Evolutionary conservation across 2,329 filamentous ascomycete genomes (phyloP).

Genomic region (Clonostachys chloroleuca): DNA sequence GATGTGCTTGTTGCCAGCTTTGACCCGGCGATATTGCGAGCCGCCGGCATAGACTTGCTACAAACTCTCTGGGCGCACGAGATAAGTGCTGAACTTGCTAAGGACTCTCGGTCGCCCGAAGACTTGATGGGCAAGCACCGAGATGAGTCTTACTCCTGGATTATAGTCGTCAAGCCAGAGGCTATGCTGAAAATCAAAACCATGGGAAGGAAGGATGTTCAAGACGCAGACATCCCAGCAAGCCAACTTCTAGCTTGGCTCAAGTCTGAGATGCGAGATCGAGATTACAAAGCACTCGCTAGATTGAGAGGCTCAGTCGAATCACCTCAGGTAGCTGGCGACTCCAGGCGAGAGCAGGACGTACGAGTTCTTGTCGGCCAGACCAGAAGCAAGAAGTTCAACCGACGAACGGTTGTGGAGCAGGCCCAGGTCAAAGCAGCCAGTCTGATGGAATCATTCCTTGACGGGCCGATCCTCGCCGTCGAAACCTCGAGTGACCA

Average conservation of each 20-base stretch:
- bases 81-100: constrained; percentile 83
- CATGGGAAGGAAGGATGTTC: constrained; percentile 68
- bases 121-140: constrained; percentile 73
- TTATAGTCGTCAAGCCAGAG: constrained; percentile 81
- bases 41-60: constrained; percentile 71
- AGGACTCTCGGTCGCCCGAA: constrained; percentile 74
- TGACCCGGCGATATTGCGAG: constrained; percentile 70
- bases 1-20: constrained; percentile 90
- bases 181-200: constrained; percentile 75
- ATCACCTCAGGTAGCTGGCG: constrained; percentile 11
- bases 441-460: constrained; percentile 64
- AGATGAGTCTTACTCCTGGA: constrained; percentile 77
- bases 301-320: constrained; percentile 27
- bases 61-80: constrained; percentile 77
- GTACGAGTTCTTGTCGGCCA: constrained; percentile 82
- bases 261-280: constrained; percentile 75
- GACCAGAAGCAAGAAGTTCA: constrained; percentile 86
- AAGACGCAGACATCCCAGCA: constrained; percentile 70
- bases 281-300: constrained; percentile 57
- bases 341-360: constrained; percentile 54
- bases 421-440: constrained; percentile 59
- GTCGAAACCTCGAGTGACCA: constrained; percentile 79
- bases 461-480: constrained; percentile 76
- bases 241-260: constrained; percentile 77
- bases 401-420: constrained; percentile 81